Evolutionary conservation across 2,329 filamentous ascomycete species (phyloP).

Genomic region (Chrysoporthe cubensis): DNA sequence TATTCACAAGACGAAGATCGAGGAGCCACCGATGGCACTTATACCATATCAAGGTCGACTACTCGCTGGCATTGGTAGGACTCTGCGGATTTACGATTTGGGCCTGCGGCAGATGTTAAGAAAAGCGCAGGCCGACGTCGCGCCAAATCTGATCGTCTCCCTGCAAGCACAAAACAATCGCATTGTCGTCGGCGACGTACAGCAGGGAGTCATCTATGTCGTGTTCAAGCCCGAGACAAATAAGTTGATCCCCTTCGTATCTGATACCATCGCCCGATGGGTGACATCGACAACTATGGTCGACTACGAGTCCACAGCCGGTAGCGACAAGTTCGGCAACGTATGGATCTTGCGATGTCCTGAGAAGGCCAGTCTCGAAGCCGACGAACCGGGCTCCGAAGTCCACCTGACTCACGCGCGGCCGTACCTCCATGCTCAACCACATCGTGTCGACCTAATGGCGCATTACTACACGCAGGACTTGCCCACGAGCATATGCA

Average conservation of each 20-base stretch:
- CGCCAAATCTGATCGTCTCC: conserved; percentile 82
- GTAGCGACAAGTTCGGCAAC: conserved; percentile 97
- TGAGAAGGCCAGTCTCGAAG: conserved; percentile 81
- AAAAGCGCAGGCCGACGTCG: conserved; percentile 83
- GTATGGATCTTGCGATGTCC: conserved; percentile 91
- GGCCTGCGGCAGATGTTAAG: conserved; percentile 91
- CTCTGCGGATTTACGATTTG: conserved; percentile 86
- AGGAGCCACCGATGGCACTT: conserved; percentile 87
- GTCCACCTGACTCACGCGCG: conserved; percentile 90
- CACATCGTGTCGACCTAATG: conserved; percentile 82
- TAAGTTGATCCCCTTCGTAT: conserved; percentile 87
- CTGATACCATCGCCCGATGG: conserved; percentile 89
- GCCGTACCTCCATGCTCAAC: conserved; percentile 85
- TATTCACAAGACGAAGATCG: conserved; percentile 93
- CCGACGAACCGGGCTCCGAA: conserved; percentile 89
- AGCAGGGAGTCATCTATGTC: conserved; percentile 88
- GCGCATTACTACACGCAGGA: conserved; percentile 91
- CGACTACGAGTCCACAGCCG: conserved; percentile 94
- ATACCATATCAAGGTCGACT: conserved; percentile 91
- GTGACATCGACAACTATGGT: conserved; percentile 91
- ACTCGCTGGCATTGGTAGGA: conserved; percentile 80
- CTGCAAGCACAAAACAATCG: conserved; percentile 89
- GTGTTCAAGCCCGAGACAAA: conserved; percentile 94
- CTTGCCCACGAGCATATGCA: conserved; percentile 87
- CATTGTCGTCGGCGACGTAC: conserved; percentile 89